phyloP scores from a whole-genome alignment of 441 rosid species.

The Mallotus japonicus region DNA sequence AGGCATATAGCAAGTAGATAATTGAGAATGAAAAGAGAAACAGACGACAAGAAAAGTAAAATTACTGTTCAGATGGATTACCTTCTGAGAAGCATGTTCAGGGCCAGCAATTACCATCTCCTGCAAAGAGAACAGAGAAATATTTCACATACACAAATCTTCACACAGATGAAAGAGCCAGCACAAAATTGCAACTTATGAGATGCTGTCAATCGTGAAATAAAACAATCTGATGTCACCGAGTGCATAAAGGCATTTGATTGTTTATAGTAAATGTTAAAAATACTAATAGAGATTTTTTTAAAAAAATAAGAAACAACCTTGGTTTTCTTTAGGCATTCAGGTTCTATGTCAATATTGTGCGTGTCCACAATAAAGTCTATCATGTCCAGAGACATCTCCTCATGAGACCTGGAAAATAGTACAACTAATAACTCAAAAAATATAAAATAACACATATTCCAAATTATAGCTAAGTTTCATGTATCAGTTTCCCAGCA shows the following conservation, averaged over 20 bases:
- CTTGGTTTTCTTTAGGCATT: constrained; percentile 49
- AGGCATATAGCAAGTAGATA: constrained; percentile 8
- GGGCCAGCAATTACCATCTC: constrained; percentile 61
- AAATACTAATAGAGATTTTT: not conserved
- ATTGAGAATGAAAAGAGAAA: not conserved
- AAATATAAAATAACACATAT: not conserved
- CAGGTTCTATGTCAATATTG: constrained; percentile 56
- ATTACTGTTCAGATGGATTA: constrained; percentile 27
- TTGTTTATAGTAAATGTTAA: not conserved
- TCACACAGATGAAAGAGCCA: not conserved
- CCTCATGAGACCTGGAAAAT: constrained; percentile 64
- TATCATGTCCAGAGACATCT: constrained; percentile 61
- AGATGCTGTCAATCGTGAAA: constrained; percentile 14
- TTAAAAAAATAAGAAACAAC: constrained; percentile 24
- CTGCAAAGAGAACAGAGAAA: constrained; percentile 35
- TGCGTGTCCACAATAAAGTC: constrained; percentile 58
- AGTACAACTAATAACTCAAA: constrained; percentile 4
- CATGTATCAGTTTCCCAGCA: not conserved
- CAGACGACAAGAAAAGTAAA: constrained; percentile 13
- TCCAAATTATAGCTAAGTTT: not conserved
- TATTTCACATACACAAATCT: not conserved
- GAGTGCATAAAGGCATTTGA: not conserved
- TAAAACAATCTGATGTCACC: not conserved
- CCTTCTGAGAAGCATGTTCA: constrained; percentile 38
- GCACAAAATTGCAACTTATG: not conserved